Evolutionary conservation across 345 rosid genomes (phyloP), one percentile per base, ranked within the genome.

Genomic region (Laguncularia racemosa): DNA sequence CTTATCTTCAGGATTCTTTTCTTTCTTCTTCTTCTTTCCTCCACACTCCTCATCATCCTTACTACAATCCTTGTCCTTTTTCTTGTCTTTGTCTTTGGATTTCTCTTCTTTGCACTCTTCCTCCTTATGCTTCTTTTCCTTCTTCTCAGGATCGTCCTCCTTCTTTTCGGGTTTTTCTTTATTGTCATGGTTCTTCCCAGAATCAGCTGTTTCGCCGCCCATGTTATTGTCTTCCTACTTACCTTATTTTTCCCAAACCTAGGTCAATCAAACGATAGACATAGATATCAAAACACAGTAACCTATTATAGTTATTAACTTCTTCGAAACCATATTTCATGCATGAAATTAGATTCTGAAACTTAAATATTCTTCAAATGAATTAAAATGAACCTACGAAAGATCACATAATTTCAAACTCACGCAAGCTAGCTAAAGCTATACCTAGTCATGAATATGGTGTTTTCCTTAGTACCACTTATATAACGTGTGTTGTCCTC

Each of bases 1-100:
- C 57, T 84, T 84, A 54, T 84, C 91, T 76, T 82, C 91, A 48
- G 89, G 84, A 64, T 82, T 76, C 82, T 77, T 74, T 58, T 72
- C 64, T 68, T 75, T 70, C 64, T 65, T 66, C 48, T 70, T 53
- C 48, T 65, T 63, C 49, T 71, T 62, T 23, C 73, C 68, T 63
- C 40, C 40, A 33, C 10, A 33, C 7, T 33, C 40, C 57, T 73
- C 64, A 55, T 65, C 62, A 70, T 78, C 72, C 62, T 78, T 67
- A 62, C 67, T 65, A 57, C 67, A 4, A 76, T 77, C 69, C 84
- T 77, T 73, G 51, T 70, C 63, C 56, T 70, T 65, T 54, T 65
- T 65, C 55, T 67, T 59, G 26, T 63, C 61, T n/a, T 70, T 55
- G n/a, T 63, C 63, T 20, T 63, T 15, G 48, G 26, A 20, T 40